A percentile compares a stretch with the other conserved stretches of the same genome.
These are phyloP conservation scores for Claviceps sp. DNA, from an alignment of 2,329 filamentous ascomycete genomes.

Conservation along the genomic window DNA sequence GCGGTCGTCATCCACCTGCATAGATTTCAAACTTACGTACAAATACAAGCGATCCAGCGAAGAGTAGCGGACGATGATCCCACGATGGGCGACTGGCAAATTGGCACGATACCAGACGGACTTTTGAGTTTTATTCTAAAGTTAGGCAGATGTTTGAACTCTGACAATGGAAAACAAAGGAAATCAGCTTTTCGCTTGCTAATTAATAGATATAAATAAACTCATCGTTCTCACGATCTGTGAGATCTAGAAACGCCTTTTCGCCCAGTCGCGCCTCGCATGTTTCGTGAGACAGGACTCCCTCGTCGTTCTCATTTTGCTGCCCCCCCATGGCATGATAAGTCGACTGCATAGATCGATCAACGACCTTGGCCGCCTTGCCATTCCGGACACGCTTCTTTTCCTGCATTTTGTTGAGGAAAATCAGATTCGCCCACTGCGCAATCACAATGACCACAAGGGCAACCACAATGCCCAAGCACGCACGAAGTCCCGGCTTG, in stretches of 20 bases:
- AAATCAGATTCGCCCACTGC: slow-evolving; percentile 39
- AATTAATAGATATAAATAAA: slow-evolving; percentile 50
- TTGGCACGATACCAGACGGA: too few relatives aligned
- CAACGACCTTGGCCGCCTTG: slow-evolving; percentile 44
- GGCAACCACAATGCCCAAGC: slow-evolving; percentile 40
- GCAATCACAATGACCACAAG: slow-evolving; percentile 38
- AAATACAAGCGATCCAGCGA: too few relatives aligned
- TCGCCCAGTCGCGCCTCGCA: slow-evolving; percentile 24
- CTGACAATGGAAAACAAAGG: not conserved
- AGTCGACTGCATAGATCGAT: slow-evolving; percentile 44
- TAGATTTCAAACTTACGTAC: too few relatives aligned
- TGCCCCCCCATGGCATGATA: slow-evolving; percentile 22
- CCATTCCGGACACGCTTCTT: slow-evolving; percentile 42
- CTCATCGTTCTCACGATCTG: slow-evolving; percentile 53
- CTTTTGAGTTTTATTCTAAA: too few relatives aligned
- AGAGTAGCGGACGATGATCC: too few relatives aligned
- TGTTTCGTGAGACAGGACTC: slow-evolving; percentile 11
- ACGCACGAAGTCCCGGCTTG: slow-evolving; percentile 39
- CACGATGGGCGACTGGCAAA: too few relatives aligned
- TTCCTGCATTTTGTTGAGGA: slow-evolving; percentile 44
- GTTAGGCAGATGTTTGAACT: too few relatives aligned
- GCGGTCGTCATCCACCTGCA: too few relatives aligned
- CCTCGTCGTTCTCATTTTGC: slow-evolving; percentile 4
- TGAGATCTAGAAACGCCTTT: slow-evolving; percentile 44
- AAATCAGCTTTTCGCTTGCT: not conserved